Base-by-base conservation (phyloP, 441 rosid species). In the Melastoma candidum region DNA sequence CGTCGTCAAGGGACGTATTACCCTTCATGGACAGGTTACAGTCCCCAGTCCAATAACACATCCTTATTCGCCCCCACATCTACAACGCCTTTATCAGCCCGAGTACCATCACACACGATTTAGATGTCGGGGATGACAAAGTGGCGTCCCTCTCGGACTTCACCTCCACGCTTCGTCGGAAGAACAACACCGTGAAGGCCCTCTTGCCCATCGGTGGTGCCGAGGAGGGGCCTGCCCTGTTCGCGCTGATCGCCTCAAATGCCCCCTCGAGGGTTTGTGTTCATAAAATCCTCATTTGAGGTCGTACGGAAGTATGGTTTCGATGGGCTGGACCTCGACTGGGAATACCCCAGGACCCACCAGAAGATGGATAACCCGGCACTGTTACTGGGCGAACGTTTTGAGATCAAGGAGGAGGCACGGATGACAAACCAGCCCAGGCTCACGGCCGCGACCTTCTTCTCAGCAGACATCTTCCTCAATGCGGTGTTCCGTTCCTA, bases 261-360 rank as follows among this genome's bases (percentile, higher is more conserved):
- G 13, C 48, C 0, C 22, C 47, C 11, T 65, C 72, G 11, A 77
- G 84, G 0, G 24, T 26, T 17, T 10, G 51, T 53, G 44, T 78
- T 81, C 57, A 69, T 78, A 60, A 13, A 60, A 3, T 78, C 87
- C 1, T 61, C 84, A 0, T 22, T 76, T 3, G 69, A 76, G 43
- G 55, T 68, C 1, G 87, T 82, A 1, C 61, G 87, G 43, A 51
- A 51, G 45, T 72, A 47, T 27, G 82, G 74, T 14, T 78, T 72
- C 47, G 80, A 76, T 50, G 87, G 87, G 58, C 68, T 78, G 43
- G 84, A 81, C 60, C 60, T 81, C 14, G 84, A 76, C 36, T 81
- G 84, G 87, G 87, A 81, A 46, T 78, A 45, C 46, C 84, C 87
- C 7, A 1, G 51, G 26, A 54, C 1, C 66, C 68, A 52, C 1